These are phyloP conservation scores for Phytopythium litorale DNA, from an alignment of 352 stramenopile genomes.

Conservation along the genomic window DNA sequence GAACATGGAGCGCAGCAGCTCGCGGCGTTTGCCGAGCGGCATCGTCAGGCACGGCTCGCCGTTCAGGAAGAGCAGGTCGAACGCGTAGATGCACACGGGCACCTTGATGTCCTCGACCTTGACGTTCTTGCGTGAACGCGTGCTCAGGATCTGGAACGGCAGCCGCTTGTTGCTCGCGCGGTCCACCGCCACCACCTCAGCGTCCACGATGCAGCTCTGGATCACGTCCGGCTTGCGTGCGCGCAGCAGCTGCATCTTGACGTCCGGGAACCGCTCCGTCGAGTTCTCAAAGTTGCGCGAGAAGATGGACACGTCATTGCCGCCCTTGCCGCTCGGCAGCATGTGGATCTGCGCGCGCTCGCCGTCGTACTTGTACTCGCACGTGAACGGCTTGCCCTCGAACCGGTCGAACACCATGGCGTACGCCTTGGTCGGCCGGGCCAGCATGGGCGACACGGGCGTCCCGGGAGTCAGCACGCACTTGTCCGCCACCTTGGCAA, in stretches of 20 bases:
- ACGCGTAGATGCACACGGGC: slow-evolving; percentile 93
- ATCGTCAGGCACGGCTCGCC: slow-evolving; percentile 92
- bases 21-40: slow-evolving; percentile 88
- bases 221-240: slow-evolving; percentile 49
- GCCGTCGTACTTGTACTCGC: slow-evolving; percentile 99
- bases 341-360: slow-evolving; percentile 97
- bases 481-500: slow-evolving; percentile 46
- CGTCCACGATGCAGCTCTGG: slow-evolving; percentile 96
- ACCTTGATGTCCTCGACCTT: slow-evolving; percentile 90
- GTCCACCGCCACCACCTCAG: slow-evolving; percentile 99
- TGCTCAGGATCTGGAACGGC: slow-evolving; percentile 99
- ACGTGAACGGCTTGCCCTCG: slow-evolving; percentile 95
- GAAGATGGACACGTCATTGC: slow-evolving; percentile 92
- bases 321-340: slow-evolving; percentile 48
- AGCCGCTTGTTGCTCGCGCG: slow-evolving; percentile 94
- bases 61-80: slow-evolving; percentile 99
- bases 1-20: slow-evolving; percentile 92
- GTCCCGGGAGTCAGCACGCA: slow-evolving; percentile 95
- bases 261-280: slow-evolving; percentile 95
- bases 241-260: slow-evolving; percentile 69
- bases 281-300: slow-evolving; percentile 98
- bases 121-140: slow-evolving; percentile 94
- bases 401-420: slow-evolving; percentile 97
- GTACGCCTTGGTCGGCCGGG: slow-evolving; percentile 96
- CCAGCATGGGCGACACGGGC: slow-evolving; percentile 98